A percentile compares a stretch with the other conserved stretches of the same genome.
Evolutionary conservation across 1,284 basidiomycete genomes (phyloP).

Genomic region (Tilletia indica): DNA sequence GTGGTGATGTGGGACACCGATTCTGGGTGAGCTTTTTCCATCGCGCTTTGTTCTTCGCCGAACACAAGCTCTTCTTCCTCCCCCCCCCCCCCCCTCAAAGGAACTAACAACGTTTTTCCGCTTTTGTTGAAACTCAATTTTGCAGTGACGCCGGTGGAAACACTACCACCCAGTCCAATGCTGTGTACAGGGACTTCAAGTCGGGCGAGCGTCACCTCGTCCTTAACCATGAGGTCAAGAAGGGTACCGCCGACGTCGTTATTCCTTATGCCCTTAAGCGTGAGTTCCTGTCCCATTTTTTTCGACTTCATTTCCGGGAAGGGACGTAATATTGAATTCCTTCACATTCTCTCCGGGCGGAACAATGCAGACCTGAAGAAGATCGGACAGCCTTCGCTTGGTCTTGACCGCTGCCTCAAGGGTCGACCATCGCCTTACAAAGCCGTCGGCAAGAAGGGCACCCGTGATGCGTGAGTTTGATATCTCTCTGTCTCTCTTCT

Average conservation of each 20-base stretch:
- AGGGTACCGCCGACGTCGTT: slow-evolving; percentile 21
- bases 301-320: too few relatives aligned
- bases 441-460: slow-evolving; percentile 15
- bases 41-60: too few relatives aligned
- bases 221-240: slow-evolving; percentile 23
- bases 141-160: slow-evolving; percentile 16
- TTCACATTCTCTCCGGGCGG: not conserved
- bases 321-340: too few relatives aligned
- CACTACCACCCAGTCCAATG: slow-evolving; percentile 10
- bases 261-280: slow-evolving; percentile 16
- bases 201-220: slow-evolving; percentile 19
- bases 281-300: not conserved
- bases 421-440: slow-evolving; percentile 20
- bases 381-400: slow-evolving; percentile 5
- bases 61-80: too few relatives aligned
- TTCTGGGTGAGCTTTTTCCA: not conserved
- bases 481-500: too few relatives aligned
- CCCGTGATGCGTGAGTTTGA: slow-evolving; percentile 8
- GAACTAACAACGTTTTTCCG: too few relatives aligned
- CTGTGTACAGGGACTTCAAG: slow-evolving; percentile 18
- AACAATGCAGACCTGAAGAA: not conserved
- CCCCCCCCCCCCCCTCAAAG: too few relatives aligned
- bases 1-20: slow-evolving; percentile 20
- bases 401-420: slow-evolving; percentile 18
- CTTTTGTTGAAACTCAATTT: not conserved